A percentile compares a stretch with the other conserved stretches of the same genome.
Conservation (phyloP, 2,329 filamentous ascomycete species). For the Colletotrichum spinosum region DNA sequence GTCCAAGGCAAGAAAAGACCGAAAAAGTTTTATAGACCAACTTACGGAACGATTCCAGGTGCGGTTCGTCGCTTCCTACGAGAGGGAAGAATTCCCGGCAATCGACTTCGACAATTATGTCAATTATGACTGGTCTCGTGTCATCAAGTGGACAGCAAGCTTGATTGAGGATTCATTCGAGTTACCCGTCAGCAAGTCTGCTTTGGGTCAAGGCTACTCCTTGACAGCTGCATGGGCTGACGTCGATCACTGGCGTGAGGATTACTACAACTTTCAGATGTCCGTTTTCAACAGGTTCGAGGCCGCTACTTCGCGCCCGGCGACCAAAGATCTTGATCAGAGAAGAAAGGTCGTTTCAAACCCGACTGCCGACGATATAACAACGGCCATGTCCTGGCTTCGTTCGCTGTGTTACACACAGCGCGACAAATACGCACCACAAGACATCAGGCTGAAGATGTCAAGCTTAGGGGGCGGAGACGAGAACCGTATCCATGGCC, state of each 20-base stretch:
- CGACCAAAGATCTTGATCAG: conserved; percentile 49
- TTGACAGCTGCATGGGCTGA: conserved; percentile 50
- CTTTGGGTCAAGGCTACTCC: conserved; percentile 57
- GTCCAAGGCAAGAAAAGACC: conserved; percentile 62
- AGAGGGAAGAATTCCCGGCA: conserved; percentile 67
- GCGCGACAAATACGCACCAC: conserved; percentile 59
- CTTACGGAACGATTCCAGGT: conserved; percentile 73
- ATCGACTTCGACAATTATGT: conserved; percentile 73
- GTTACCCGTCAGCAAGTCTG: conserved; percentile 59
- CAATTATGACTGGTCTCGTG: conserved; percentile 74
- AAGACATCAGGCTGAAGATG: conserved; percentile 63
- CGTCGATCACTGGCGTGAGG: conserved; percentile 63
- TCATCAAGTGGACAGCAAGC: conserved; percentile 72
- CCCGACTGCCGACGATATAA: conserved; percentile 44
- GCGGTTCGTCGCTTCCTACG: conserved; percentile 74
- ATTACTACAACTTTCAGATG: conserved; percentile 64
- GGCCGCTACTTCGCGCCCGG: conserved; percentile 61
- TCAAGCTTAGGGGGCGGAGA: conserved; percentile 58
- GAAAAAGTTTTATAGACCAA: conserved; percentile 64
- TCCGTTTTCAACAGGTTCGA: conserved; percentile 70
- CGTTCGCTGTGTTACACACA: conserved; percentile 68
- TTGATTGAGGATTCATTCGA: conserved; percentile 51
- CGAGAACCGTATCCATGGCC: conserved; percentile 48
- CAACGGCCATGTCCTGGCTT: conserved; percentile 68
- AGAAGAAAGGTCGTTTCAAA: conserved; percentile 1